Evolutionary conservation across 164 flowering plant genomes (phyloP), one percentile per base, ranked within the genome.

Genomic region (Protea cynaroides): DNA sequence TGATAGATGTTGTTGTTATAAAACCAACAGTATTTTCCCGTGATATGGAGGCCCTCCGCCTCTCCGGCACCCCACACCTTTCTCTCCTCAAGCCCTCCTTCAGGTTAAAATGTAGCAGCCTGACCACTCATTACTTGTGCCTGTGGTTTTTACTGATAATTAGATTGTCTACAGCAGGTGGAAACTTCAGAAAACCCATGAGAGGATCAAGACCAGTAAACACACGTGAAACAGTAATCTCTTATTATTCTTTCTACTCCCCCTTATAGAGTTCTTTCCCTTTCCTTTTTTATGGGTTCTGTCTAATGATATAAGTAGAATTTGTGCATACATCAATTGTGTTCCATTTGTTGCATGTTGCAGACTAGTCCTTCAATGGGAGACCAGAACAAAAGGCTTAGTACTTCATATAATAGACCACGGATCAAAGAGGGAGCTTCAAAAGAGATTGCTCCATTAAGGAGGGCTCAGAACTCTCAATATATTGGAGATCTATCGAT

Each of bases 401-500:
- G 55, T 23, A 64, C 60, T 38, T 58, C 74, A 47, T 22, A 34
- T 60, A 69, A 47, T 21, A 81, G 68, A 63, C 56, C 81, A 52
- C 60, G 72, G 3, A 25, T 40, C 14, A 53, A 6, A 1, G 71
- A 47, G 25, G 82, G 81, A 43, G 52, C 72, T 38, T 80, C 89
- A 15, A 78, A 64, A 17, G 89, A 85, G 68, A 69, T 92, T 40
- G 85, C 85, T 58, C 78, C 82, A 23, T 65, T 76, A 52, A 73
- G 77, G 17, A 69, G 75, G 66, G 81, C 76, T 46, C 80, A 53
- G 25, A 72, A 65, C 70, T 44, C 84, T 0, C 74, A 76, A 62
- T 74, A 78, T 58, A 71, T 74, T 19, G 78, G 77, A 51, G 90
- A 88, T 69, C 66, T 90, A 3, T 82, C 92, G 3, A 76, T 65